Evolutionary conservation across 2,329 filamentous ascomycete species (phyloP), one percentile per base, ranked within the genome.

Genomic region (Cladophialophora immunda): DNA sequence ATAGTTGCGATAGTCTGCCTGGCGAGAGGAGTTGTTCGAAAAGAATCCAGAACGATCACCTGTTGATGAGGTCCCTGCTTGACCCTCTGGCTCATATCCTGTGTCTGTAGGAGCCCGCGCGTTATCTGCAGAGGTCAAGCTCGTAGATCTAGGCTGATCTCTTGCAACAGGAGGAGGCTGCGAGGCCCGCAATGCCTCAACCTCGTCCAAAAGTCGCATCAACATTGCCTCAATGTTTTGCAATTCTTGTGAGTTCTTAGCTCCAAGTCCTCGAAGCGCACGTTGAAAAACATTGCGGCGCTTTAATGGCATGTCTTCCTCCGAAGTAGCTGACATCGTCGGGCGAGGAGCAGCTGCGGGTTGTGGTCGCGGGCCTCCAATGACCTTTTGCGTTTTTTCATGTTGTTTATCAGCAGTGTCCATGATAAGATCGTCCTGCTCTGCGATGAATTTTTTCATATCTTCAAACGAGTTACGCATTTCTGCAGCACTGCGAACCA

Each of bases 391-490:
- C 0, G 93, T 92, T 76, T 91, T 89, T 70, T 97, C 93, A 11
- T 94, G 94, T 75, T 94, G 92, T 74, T 92, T 91, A 73, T 94
- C 90, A n/a, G 92, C 91, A 69, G 92, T 90, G 45, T 91, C 90
- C 79, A 97, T 92, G 75, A 98, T 91, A 75, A 93, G 87, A 66
- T 92, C 92, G 75, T 97, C 94, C 67, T 96, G 94, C 71, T 96
- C 91, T 58, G 91, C 90, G 68, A 99, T 91, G 75, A 97, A 90
- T 70, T 90, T 91, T 83, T 95, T 97, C 85, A 99, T 92, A 74
- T 97, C 94, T 71, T 97, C 92, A 76, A 98, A 97, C 0, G 93
- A 96, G 73, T 92, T 96, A 70, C 94, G 92, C 94, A 98, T 98
- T 80, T 99, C 95, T 13, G 95, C 90, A 3, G 95, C 94, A 62